A percentile compares a stretch with the other conserved stretches of the same genome.
These are phyloP conservation scores for Trichoderma sp. DNA, from an alignment of 2,329 filamentous ascomycete genomes.

Conservation along the genomic window DNA sequence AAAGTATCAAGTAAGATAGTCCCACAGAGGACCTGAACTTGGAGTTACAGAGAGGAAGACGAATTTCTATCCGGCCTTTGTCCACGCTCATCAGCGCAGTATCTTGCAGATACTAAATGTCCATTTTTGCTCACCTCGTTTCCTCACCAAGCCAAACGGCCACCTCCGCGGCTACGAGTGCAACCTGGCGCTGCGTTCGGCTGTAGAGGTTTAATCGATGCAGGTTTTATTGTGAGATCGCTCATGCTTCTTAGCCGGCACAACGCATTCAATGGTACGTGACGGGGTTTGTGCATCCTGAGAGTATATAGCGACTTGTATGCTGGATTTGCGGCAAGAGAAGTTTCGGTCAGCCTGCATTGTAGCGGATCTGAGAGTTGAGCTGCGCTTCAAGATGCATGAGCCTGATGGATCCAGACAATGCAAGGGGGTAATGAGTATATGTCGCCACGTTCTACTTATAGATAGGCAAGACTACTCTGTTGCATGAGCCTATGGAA, in stretches of 20 bases:
- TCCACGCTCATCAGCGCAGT: neutral
- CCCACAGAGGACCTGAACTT: neutral
- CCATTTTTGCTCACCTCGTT: neutral
- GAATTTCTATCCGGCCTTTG: neutral
- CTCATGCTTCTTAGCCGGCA: neutral
- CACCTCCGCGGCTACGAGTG: neutral
- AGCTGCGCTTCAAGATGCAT: neutral
- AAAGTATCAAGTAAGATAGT: neutral
- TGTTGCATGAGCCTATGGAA: neutral
- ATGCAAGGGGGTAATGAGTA: neutral
- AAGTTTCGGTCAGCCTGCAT: neutral
- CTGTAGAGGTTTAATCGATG: slow-evolving; percentile 9
- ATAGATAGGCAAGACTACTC: neutral
- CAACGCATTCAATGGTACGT: neutral
- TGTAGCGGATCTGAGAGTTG: neutral
- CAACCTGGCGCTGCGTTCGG: slow-evolving; percentile 15
- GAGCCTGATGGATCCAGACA: neutral
- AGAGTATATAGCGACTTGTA: neutral
- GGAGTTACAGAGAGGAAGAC: neutral
- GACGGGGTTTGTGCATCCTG: slow-evolving; percentile 11
- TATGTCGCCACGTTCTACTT: neutral
- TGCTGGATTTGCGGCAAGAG: neutral
- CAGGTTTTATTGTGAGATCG: slow-evolving; percentile 17
- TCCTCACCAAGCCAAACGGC: slow-evolving; percentile 8
- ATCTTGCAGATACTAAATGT: neutral